These are phyloP conservation scores for Naematelia encephala DNA, from an alignment of 768 basidiomycete genomes.

Conservation along the genomic window DNA sequence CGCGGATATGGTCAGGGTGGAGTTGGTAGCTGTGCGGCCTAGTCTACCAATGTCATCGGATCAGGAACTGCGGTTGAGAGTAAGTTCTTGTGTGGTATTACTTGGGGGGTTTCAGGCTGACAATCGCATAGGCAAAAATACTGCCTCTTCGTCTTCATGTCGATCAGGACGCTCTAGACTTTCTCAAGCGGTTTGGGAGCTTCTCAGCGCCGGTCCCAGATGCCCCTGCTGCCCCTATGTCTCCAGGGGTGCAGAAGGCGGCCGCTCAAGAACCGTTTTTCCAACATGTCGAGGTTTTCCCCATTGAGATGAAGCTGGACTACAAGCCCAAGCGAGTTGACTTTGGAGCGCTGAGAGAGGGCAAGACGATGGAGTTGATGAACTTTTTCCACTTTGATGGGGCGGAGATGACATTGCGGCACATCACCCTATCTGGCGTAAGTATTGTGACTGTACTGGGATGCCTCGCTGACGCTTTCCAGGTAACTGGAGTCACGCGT, in stretches of 20 bases:
- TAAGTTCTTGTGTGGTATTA: conserved; percentile 51
- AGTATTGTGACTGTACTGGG: conserved; percentile 45
- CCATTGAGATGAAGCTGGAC: conserved; percentile 90
- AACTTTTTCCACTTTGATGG: conserved; percentile 99
- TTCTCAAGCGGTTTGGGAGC: conserved; percentile 91
- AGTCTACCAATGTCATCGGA: conserved; percentile 59
- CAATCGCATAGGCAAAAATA: conserved; percentile 57
- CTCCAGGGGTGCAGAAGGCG: conserved; percentile 43
- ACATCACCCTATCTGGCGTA: conserved; percentile 87
- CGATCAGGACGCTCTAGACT: conserved; percentile 97
- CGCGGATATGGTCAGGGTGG: conserved; percentile 88
- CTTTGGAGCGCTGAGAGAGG: conserved; percentile 82
- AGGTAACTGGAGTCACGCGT: conserved; percentile 91
- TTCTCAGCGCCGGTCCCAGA: conserved; percentile 57
- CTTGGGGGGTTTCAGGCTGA: neutral
- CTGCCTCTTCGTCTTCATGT: conserved; percentile 87
- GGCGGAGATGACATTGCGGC: conserved; percentile 93
- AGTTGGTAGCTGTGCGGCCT: conserved; percentile 71
- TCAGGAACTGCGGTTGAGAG: conserved; percentile 75
- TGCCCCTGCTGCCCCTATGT: conserved; percentile 50
- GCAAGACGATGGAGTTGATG: conserved; percentile 93
- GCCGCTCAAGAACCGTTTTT: conserved; percentile 59
- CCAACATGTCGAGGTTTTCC: conserved; percentile 91
- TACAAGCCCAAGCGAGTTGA: conserved; percentile 98
- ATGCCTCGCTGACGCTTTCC: conserved; percentile 3